Percentiles rank a stretch among this genome's conserved stretches.
phyloP scores from a whole-genome alignment of 768 basidiomycete species.

The Leccinum rimulosum region DNA sequence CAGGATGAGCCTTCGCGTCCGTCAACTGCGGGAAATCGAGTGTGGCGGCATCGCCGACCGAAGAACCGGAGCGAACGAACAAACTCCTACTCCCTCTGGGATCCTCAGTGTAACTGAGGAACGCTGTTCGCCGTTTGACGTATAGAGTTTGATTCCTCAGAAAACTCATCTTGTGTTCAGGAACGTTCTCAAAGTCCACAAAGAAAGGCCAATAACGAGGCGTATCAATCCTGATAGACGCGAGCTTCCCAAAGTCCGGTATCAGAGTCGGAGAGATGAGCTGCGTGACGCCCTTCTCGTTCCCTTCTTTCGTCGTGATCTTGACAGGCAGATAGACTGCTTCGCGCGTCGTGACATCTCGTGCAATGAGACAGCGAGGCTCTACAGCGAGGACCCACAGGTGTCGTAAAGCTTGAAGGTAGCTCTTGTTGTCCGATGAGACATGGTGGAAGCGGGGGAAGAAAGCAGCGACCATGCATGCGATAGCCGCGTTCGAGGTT shows the following conservation, averaged over 20 bases:
- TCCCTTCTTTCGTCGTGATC: conserved; percentile 70
- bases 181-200: conserved; percentile 68
- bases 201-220: conserved; percentile 95
- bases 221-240: conserved; percentile 85
- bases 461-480: conserved; percentile 85
- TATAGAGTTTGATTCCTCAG: conserved; percentile 79
- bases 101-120: conserved; percentile 91
- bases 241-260: conserved; percentile 79
- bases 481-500: conserved; percentile 88
- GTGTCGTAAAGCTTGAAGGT: conserved; percentile 90
- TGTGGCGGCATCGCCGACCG: conserved; percentile 78
- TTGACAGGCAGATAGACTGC: conserved; percentile 92
- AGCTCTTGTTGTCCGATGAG: conserved; percentile 85
- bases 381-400: conserved; percentile 96
- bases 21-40: conserved; percentile 82
- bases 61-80: conserved; percentile 84
- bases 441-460: conserved; percentile 83
- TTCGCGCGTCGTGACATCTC: conserved; percentile 89
- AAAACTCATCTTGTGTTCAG: conserved; percentile 66
- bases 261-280: conserved; percentile 92
- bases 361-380: conserved; percentile 86
- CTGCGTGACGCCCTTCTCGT: conserved; percentile 62
- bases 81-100: conserved; percentile 90
- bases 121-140: conserved; percentile 90
- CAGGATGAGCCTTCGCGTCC: conserved; percentile 62